These are phyloP conservation scores for Singerocomus rubriflavus DNA, from an alignment of 1,284 basidiomycete species.

Conservation along the genomic window DNA sequence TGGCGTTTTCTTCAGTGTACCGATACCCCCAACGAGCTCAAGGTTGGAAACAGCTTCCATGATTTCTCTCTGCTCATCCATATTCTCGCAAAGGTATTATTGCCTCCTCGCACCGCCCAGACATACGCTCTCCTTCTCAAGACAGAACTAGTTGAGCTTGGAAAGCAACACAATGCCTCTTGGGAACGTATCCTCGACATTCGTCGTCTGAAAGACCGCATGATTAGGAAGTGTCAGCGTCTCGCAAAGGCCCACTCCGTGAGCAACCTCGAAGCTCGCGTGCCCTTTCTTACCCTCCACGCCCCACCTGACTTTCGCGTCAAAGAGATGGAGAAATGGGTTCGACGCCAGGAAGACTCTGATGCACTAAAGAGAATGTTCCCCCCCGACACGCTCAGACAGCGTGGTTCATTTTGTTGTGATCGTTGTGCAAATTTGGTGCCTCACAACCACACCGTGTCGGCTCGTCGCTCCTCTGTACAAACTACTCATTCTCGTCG, in stretches of 20 bases:
- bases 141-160: slow-evolving; percentile 56
- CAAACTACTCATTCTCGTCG: slow-evolving; percentile 30
- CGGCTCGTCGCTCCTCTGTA: slow-evolving; percentile 27
- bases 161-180: slow-evolving; percentile 49
- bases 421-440: slow-evolving; percentile 35
- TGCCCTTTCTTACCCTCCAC: slow-evolving; percentile 58
- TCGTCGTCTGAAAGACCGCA: slow-evolving; percentile 71
- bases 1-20: slow-evolving; percentile 72
- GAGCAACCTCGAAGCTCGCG: slow-evolving; percentile 35
- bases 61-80: slow-evolving; percentile 10
- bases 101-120: slow-evolving; percentile 68
- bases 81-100: slow-evolving; percentile 47
- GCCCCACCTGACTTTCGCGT: slow-evolving; percentile 69
- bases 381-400: slow-evolving; percentile 21
- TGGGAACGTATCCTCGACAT: slow-evolving; percentile 69
- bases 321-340: slow-evolving; percentile 77
- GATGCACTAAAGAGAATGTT: slow-evolving; percentile 25
- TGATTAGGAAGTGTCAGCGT: slow-evolving; percentile 72
- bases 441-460: slow-evolving; percentile 31
- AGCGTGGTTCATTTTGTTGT: slow-evolving; percentile 35
- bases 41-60: slow-evolving; percentile 38
- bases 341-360: slow-evolving; percentile 40
- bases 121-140: slow-evolving; percentile 64
- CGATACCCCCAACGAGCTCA: slow-evolving; percentile 69
- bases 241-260: slow-evolving; percentile 44